These are phyloP conservation scores for Beta corolliflora DNA, from an alignment of 179 eudicot genomes.

Conservation along the genomic window DNA sequence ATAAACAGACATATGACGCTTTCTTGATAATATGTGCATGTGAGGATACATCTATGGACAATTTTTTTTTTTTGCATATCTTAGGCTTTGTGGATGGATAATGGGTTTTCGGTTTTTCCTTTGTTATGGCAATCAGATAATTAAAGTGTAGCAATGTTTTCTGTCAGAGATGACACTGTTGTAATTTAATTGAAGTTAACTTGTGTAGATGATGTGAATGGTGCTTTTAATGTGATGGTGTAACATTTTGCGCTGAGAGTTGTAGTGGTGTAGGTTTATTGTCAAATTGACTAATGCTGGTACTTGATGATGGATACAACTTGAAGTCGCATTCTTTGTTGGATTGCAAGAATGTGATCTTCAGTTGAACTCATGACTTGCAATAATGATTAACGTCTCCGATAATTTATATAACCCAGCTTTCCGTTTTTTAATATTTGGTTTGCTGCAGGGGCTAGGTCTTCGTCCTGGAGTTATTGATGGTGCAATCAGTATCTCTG, in stretches of 20 bases:
- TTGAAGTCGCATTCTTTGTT: too few species aligned
- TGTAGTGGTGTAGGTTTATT: background rate
- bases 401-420: background rate
- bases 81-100: background rate
- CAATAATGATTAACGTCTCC: background rate
- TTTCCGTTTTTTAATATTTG: conserved; percentile 1
- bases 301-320: background rate
- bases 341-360: background rate
- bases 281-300: background rate
- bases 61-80: background rate
- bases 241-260: background rate
- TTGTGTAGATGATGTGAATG: background rate
- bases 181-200: too few species aligned
- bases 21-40: background rate
- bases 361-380: background rate
- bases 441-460: conserved; percentile 69
- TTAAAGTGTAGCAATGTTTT: background rate
- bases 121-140: background rate
- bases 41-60: background rate
- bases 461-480: conserved; percentile 85
- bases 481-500: conserved; percentile 98
- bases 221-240: background rate
- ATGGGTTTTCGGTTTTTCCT: background rate
- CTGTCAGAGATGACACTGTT: background rate
- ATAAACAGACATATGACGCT: background rate